Base-by-base conservation (phyloP, 1,284 basidiomycete genomes). In the Agroathelia rolfsii region DNA sequence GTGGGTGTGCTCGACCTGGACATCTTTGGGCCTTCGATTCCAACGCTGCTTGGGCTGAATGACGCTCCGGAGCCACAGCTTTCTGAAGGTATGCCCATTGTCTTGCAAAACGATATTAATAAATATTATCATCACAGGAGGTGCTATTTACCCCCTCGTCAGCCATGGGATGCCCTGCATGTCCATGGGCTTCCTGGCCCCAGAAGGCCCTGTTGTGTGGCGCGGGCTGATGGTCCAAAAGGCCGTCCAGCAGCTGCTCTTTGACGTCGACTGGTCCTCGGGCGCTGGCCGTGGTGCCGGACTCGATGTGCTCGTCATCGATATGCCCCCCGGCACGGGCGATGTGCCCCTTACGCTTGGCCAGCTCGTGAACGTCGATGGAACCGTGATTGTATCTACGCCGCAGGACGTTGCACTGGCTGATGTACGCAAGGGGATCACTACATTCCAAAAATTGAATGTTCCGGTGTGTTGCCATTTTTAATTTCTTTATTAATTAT, bases 181-280 rank as follows among this genome's bases (percentile, higher is more conserved):
- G 94, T 95, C 90, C 2, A 97, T 98, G 76, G 94, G 93, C 1
- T 98, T 80, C 48, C 67, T 86, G 6, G 62, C 86, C 15, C 77
- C 80, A 3, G 84, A 92, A 47, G 76, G 76, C 0, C 78, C 90
- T 0, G 72, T 97, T 12, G 89, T 94, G 15, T 98, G 94, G 94
- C 71, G 94, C 23, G 94, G 94, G 1, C 73, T 97, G 30, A 97
- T 98, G 94, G 95, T 98, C 2, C 93, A 95, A 62, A 98, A 98
- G 53, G 93, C 94, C 15, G 90, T 94, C 0, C 94, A 97, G 55
- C 89, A 98, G 53, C 66, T 98, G 0, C 68, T 97, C 0, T 97
- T 98, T 50, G 92, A 97, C 45, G 90, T 97, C 2, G 94, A 97
- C 53, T 98, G 95, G 94, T 58, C 66, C 16, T 60, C 54, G 2